Percentiles rank a stretch among this genome's conserved stretches.
Evolutionary conservation across 371 early-diverging fungal genomes (phyloP).

Genomic region (Fennellomyces sp.): DNA sequence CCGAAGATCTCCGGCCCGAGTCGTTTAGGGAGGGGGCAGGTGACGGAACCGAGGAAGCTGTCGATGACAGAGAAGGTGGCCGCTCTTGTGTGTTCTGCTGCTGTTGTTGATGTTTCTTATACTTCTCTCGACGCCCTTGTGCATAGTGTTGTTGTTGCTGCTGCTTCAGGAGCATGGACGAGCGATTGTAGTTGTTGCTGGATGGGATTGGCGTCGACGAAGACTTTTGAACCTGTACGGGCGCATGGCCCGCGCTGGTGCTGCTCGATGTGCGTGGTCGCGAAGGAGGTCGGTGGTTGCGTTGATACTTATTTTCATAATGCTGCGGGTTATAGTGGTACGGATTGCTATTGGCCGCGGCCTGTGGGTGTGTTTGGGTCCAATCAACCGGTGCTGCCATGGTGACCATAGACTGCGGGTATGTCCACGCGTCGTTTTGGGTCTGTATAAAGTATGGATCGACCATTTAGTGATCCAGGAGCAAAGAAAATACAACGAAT

Average conservation of each 20-base stretch:
- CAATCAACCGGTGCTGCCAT: slow-evolving; percentile 11
- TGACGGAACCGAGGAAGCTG: background rate
- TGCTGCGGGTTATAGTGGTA: slow-evolving; percentile 16
- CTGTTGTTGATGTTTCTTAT: slow-evolving; percentile 11
- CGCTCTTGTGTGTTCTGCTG: slow-evolving; percentile 12
- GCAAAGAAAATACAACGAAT: background rate
- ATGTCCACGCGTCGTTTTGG: slow-evolving; percentile 22
- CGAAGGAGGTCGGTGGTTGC: slow-evolving; percentile 10
- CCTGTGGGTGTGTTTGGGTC: background rate
- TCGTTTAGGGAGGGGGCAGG: slow-evolving; percentile 2
- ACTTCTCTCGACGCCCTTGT: slow-evolving; percentile 14
- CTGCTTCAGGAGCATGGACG: slow-evolving; percentile 14
- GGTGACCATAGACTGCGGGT: slow-evolving; percentile 13
- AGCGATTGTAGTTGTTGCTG: slow-evolving; percentile 9
- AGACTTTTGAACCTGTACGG: slow-evolving; percentile 31
- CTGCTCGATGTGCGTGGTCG: slow-evolving; percentile 26
- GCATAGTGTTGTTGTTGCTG: slow-evolving; percentile 18
- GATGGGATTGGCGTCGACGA: slow-evolving; percentile 27
- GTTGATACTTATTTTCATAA: slow-evolving; percentile 16
- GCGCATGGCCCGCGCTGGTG: slow-evolving; percentile 7
- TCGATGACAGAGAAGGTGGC: background rate
- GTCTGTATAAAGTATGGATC: slow-evolving; percentile 5
- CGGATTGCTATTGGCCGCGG: slow-evolving; percentile 4
- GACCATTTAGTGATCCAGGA: slow-evolving; percentile 5
- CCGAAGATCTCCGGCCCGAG: slow-evolving; percentile 32